Base-by-base conservation (phyloP, 1,284 basidiomycete species). In the Leccinum laetum region DNA sequence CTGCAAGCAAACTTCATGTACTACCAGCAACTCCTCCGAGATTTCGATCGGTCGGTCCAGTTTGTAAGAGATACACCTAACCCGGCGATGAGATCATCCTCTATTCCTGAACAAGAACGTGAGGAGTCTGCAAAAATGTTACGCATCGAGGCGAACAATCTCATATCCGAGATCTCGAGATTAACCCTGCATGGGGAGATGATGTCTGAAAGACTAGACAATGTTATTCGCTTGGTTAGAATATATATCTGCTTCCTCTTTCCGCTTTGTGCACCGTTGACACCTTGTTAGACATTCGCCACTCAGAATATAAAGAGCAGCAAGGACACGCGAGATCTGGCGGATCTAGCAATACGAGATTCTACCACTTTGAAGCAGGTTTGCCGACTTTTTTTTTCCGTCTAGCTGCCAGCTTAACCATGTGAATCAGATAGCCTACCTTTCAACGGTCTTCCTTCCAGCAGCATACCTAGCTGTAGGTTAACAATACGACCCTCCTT, bases 1-100 rank as follows among this genome's bases (percentile, higher is more conserved):
- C 70, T 87, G 16, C 83, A 83, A 59, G 85, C 86, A 2, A 80
- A 85, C 69, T 75, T 86, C 16, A 71, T 86, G 41, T 80, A 84
- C 65, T 85, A 86, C 68, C 75, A 79, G 9, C 80, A 80, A 8
- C 79, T 87, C 14, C 79, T 87, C 32, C 75, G 78, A 39, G 83
- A 86, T 64, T 86, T 87, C 71, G 70, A 71, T 10, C 82, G 82
- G 61, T 80, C 83, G 0, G 79, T 87, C 16, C 64, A 71, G 2
- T 87, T 87, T 66, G 73, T 87, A 5, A 69, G 68, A 18, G 69
- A 80, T 5, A 84, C 81, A 0, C 79, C 80, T 0, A 81, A 84
- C 67, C 85, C 86, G 2, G 76, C 78, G 2, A 72, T 83, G 76
- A 69, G 73, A 14, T 63, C 55, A n/a, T 32, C 64, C 18, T 67